Evolutionary conservation across 108 stramenopile genomes (phyloP).

Genomic region (Bacterosira constricta): DNA sequence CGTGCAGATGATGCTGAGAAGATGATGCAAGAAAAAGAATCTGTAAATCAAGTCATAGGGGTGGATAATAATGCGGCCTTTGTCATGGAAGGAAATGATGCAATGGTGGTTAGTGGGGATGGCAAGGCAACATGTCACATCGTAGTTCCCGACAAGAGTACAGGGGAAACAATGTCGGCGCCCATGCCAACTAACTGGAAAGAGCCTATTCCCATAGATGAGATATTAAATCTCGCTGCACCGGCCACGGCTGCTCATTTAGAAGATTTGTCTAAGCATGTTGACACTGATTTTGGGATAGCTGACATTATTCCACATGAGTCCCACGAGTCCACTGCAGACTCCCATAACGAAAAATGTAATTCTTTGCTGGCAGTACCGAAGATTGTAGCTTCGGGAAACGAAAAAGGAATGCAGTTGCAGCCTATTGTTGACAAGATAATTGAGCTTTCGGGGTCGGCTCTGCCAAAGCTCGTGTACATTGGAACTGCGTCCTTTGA

Average conservation of each 20-base stretch:
- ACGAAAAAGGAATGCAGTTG: conserved; percentile 7
- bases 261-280: conserved; percentile 5
- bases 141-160: conserved; percentile 15
- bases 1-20: conserved; percentile 23
- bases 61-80: conserved; percentile 41
- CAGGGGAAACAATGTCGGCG: conserved; percentile 14
- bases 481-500: conserved; percentile 48
- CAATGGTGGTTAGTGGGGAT: conserved; percentile 37
- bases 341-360: background rate
- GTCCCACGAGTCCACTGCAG: background rate
- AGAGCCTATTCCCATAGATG: background rate
- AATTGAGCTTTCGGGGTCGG: conserved; percentile 29
- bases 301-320: conserved; percentile 20
- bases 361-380: background rate
- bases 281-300: conserved; percentile 20
- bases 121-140: conserved; percentile 41
- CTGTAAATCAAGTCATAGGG: conserved; percentile 10
- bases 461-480: conserved; percentile 33
- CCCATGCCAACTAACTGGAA: conserved; percentile 8
- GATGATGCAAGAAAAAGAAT: conserved; percentile 13
- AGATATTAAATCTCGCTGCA: background rate
- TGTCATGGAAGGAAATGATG: conserved; percentile 28
- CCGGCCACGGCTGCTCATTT: conserved; percentile 6
- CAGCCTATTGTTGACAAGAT: conserved; percentile 28
- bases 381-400: conserved; percentile 41